Percentiles rank a stretch among this genome's conserved stretches.
phyloP scores from a whole-genome alignment of 2,329 filamentous ascomycete species.

The Metarhizium brunneum region DNA sequence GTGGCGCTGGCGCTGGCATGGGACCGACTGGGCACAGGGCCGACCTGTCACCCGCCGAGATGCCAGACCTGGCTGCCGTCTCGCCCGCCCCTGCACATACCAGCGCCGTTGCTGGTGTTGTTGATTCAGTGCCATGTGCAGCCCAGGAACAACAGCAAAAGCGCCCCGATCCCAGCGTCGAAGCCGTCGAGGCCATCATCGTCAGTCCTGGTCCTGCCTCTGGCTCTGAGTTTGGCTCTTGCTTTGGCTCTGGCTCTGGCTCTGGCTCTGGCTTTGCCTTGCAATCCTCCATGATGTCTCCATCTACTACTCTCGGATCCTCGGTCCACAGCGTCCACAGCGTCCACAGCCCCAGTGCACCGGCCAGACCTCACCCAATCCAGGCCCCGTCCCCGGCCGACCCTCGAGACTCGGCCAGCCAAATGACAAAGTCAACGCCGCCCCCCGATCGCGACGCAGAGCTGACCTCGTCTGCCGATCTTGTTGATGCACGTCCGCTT shows the following conservation, averaged over 20 bases:
- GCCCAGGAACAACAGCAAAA: neutral
- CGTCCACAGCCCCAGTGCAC: slow-evolving; percentile 6
- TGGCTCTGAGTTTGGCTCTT: neutral
- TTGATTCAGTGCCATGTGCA: slow-evolving; percentile 1
- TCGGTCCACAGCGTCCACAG: slow-evolving; percentile 5
- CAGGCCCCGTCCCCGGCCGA: slow-evolving; percentile 5
- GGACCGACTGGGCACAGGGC: neutral
- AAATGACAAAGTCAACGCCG: slow-evolving; percentile 7
- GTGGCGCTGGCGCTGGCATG: neutral
- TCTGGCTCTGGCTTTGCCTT: neutral
- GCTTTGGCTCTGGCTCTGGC: slow-evolving; percentile 6
- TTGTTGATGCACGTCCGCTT: slow-evolving; percentile 16
- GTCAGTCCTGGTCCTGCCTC: slow-evolving; percentile 4
- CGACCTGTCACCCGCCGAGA: slow-evolving; percentile 9
- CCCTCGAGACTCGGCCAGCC: slow-evolving; percentile 1
- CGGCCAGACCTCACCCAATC: slow-evolving; percentile 8
- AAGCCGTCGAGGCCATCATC: neutral
- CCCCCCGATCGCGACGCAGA: slow-evolving; percentile 4
- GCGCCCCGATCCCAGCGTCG: slow-evolving; percentile 3
- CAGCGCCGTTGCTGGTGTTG: slow-evolving; percentile 1
- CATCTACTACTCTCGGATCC: neutral
- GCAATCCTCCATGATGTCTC: neutral
- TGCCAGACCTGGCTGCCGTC: slow-evolving; percentile 5
- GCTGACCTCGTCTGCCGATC: slow-evolving; percentile 5
- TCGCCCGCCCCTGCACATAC: neutral